Base-by-base conservation (phyloP, 768 basidiomycete genomes). In the Kwoniella botswanensis region DNA sequence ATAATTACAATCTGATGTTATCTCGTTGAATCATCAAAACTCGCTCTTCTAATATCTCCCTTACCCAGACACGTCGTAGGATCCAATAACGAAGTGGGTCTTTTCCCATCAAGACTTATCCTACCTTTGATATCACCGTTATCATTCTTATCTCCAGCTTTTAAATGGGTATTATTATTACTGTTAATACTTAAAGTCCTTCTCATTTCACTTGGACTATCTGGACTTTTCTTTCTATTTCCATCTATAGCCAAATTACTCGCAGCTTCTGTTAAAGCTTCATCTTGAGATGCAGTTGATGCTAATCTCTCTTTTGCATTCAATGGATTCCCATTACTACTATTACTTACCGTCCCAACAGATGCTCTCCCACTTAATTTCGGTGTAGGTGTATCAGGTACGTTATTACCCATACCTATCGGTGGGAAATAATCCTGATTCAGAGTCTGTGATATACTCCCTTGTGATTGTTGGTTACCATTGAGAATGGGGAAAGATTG, bases 401-500 rank as follows among this genome's bases (percentile, higher is more conserved):
- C 41, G 22, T 42, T 41, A 29, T 22, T 12, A 13, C 5, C 52
- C 21, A 17, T 54, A 29, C 46, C 22, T 29, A 65, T 62, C n/a
- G 56, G 12, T 24, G 72, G 72, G 69, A 74, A 74, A 62, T 74
- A 74, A 21, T 69, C 72, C n/a, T 66, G 68, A 44, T 46, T 29
- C 13, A 70, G 50, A 7, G 68, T 65, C 46, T 70, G 68, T 2
- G 63, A 58, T 22, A 70, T 70, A 50, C 64, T 70, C 21, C 63
- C 70, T 2, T 65, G 71, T 42, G 65, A 41, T 17, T 61, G 65
- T 6, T 59, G 60, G 22, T 65, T 60, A 3, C 64, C 63, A 52
- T 65, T 63, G 13, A 70, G 71, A 41, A 71, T 68, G 1, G 79
- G 76, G 74, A 80, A 80, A n/a, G 73, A 60, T 55, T 75, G 75